Conservation (phyloP, 257 asterid genomes). For the Capsicum baccatum region DNA sequence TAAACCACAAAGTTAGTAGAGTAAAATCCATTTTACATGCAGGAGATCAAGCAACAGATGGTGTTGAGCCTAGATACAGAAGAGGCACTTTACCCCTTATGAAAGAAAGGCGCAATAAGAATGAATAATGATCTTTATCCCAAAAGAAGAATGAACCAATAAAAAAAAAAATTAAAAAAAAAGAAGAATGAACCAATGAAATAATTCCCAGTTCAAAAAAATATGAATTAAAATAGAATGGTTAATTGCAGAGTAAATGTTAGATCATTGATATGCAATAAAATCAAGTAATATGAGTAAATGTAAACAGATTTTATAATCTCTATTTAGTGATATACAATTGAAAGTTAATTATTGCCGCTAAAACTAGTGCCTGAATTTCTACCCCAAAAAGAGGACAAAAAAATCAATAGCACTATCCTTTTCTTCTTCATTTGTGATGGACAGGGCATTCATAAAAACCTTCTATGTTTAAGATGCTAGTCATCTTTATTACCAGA, state of each 20-base stretch:
- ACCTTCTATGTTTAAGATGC: constrained; percentile 17
- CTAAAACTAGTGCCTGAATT: neutral
- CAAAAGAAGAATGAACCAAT: neutral
- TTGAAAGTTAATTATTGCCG: neutral
- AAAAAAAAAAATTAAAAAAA: neutral
- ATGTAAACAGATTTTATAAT: neutral
- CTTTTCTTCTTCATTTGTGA: constrained; percentile 19
- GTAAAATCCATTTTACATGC: constrained; percentile 19
- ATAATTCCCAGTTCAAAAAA: neutral
- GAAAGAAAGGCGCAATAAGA: constrained; percentile 4
- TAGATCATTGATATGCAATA: neutral
- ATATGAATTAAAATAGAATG: constrained; percentile 8
- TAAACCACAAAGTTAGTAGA: constrained; percentile 33
- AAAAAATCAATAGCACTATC: neutral
- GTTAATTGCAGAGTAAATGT: constrained; percentile 22
- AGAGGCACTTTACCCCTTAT: neutral
- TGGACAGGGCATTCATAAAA: neutral
- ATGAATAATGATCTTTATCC: neutral
- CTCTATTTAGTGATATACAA: constrained; percentile 3
- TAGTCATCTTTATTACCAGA: constrained; percentile 8
- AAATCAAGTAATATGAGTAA: constrained; percentile 17
- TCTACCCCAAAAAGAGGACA: neutral
- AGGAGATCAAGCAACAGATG: constrained; percentile 2
- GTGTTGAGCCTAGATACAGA: neutral
- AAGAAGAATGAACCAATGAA: neutral